Evolutionary conservation across 2,329 filamentous ascomycete species (phyloP).

Genomic region (Hypoxylon sp.): DNA sequence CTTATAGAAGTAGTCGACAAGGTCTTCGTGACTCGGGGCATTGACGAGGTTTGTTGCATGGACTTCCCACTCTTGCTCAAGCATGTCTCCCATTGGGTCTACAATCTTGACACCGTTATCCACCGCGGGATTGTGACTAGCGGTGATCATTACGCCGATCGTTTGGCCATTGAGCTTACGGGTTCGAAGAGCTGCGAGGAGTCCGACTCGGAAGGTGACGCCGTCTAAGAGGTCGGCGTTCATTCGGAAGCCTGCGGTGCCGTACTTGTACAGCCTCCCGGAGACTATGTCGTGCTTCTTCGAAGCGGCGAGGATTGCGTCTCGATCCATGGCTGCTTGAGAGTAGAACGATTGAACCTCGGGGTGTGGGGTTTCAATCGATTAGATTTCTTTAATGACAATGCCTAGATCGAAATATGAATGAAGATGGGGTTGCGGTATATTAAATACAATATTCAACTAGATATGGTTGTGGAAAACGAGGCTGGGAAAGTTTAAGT

Average conservation of each 20-base stretch:
- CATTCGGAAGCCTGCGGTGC: conserved; percentile 77
- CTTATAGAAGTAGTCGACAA: conserved; percentile 80
- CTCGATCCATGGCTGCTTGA: conserved; percentile 61
- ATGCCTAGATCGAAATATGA: neutral
- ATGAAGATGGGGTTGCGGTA: conserved; percentile 1
- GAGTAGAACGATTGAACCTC: conserved; percentile 4
- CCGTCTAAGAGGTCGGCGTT: conserved; percentile 85
- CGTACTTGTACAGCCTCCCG: conserved; percentile 72
- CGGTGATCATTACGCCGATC: conserved; percentile 97
- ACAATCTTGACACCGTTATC: conserved; percentile 97
- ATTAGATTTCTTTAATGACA: conserved; percentile 1
- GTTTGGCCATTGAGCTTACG: conserved; percentile 90
- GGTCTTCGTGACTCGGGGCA: conserved; percentile 77
- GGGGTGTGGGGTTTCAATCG: conserved; percentile 8
- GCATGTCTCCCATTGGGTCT: conserved; percentile 97
- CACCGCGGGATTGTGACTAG: conserved; percentile 88
- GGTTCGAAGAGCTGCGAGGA: conserved; percentile 88
- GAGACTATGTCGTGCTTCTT: conserved; percentile 70
- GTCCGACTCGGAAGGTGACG: conserved; percentile 90
- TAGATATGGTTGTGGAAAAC: neutral
- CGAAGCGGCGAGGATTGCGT: conserved; percentile 70
- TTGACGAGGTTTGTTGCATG: conserved; percentile 93
- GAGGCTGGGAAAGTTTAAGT: conserved; percentile 10
- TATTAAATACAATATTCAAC: conserved; percentile 15
- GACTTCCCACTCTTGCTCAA: conserved; percentile 93